phyloP scores from a whole-genome alignment of 2,329 filamentous ascomycete species.

The Aspergillus sp. region DNA sequence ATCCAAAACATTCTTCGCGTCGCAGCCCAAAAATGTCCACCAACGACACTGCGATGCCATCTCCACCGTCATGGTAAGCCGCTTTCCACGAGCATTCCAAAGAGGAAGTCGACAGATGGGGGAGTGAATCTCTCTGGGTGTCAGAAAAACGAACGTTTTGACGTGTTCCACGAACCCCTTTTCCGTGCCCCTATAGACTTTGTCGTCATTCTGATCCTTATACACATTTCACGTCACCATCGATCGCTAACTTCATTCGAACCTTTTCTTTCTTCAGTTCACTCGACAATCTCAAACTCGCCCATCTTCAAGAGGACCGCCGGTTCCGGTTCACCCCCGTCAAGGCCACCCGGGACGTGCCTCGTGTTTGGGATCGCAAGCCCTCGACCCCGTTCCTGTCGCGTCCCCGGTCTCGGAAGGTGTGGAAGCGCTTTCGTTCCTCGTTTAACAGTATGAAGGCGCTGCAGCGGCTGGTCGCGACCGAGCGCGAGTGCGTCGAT shows the following conservation, averaged over 20 bases:
- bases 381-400: constrained; percentile 42
- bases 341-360: constrained; percentile 32
- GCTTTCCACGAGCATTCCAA: constrained; percentile 1
- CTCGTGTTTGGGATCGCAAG: constrained; percentile 47
- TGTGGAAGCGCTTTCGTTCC: constrained; percentile 46
- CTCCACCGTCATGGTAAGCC: constrained; percentile 11
- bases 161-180: not conserved
- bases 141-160: not conserved
- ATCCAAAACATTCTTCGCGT: constrained; percentile 11
- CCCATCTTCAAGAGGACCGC: constrained; percentile 22
- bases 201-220: not conserved
- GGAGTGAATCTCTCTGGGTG: not conserved
- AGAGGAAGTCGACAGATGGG: not conserved
- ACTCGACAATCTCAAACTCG: not conserved
- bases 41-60: constrained; percentile 4
- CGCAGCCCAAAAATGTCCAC: constrained; percentile 8
- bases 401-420: constrained; percentile 42
- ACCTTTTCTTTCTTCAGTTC: constrained; percentile 1
- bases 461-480: constrained; percentile 24
- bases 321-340: constrained; percentile 43
- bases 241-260: constrained; percentile 11
- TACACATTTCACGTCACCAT: not conserved
- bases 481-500: constrained; percentile 16
- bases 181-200: not conserved
- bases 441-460: constrained; percentile 36